Evolutionary conservation across 805 yeast species (phyloP), one percentile per base, ranked within the genome.

Genomic region (Cyberlindnera meyerae): DNA sequence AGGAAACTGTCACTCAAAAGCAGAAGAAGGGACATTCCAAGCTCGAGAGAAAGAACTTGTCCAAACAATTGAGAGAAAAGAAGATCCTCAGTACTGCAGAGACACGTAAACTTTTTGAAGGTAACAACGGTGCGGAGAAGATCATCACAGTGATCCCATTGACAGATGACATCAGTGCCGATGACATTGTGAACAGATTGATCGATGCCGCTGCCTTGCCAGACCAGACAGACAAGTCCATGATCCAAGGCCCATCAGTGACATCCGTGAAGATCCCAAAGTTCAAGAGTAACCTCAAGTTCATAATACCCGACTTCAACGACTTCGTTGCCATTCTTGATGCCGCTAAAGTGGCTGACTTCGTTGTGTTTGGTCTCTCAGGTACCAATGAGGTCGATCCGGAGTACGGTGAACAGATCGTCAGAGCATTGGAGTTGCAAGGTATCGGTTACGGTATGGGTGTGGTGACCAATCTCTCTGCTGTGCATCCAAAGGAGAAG

Each of bases 301-400:
- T 75, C 40, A 67, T 89, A 34, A 72, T 87, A 16, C 95, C 95
- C 2, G 80, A 83, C 49, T 73, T 73, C 65, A 55, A 63, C 35
- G 75, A 82, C 54, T 71, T 88, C 34, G 58, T 85, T 25, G 66
- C 82, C 14, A 70, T 93, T 22, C 57, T 93, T 39, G 97, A 93
- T 62, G 82, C 94, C 24, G 86, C 94, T 14, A 85, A 85, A 54
- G 76, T 85, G 6, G 80, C 97, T 0, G 98, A 93, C 65, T 87
- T 77, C 55, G 93, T 88, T 3, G 65, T 94, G 1, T 83, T 93
- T 58, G 94, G 89, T n/a, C 65, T 93, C 28, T 86, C 96, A 39
- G 95, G 96, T 7, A 66, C 75, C 14, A 74, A 78, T 33, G 97
- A 93, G 63, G 90, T 90, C 36, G 88, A 82, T 47, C 67, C 70